These are phyloP conservation scores for Lachancea mirantina DNA, from an alignment of 805 yeast genomes.

Conservation along the genomic window DNA sequence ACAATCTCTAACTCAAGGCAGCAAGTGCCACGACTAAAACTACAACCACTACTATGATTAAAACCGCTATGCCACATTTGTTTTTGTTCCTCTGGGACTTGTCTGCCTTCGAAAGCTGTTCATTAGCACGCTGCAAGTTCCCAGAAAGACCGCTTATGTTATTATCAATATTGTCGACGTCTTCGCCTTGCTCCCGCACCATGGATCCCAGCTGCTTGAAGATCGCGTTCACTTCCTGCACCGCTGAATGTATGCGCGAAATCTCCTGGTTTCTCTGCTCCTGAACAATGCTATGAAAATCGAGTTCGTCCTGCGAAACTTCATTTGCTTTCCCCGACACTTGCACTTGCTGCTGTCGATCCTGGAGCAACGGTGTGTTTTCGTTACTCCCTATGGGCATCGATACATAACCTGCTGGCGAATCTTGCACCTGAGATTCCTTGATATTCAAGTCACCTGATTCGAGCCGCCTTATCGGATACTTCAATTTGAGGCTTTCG, in stretches of 20 bases:
- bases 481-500: conserved; percentile 36
- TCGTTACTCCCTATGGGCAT: conserved; percentile 17
- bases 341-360: conserved; percentile 25
- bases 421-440: conserved; percentile 12
- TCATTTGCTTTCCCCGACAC: conserved; percentile 28
- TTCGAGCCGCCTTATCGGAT: conserved; percentile 7
- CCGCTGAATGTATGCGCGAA: conserved; percentile 64
- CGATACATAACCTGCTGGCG: conserved; percentile 20
- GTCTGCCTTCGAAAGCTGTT: conserved; percentile 67
- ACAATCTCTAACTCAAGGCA: conserved; percentile 21
- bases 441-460: conserved; percentile 2
- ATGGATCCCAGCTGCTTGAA: conserved; percentile 73
- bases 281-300: conserved; percentile 56
- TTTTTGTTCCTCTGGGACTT: conserved; percentile 63
- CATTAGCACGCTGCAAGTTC: conserved; percentile 62
- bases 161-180: conserved; percentile 76
- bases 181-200: conserved; percentile 79
- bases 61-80: conserved; percentile 64
- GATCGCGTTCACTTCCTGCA: conserved; percentile 76
- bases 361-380: conserved; percentile 39
- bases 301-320: conserved; percentile 45
- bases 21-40: conserved; percentile 54
- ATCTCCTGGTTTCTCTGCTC: conserved; percentile 72
- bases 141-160: conserved; percentile 57
- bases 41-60: conserved; percentile 52